These are phyloP conservation scores for Talaromyces sp. DNA, from an alignment of 2,329 filamentous ascomycete genomes.

Conservation along the genomic window DNA sequence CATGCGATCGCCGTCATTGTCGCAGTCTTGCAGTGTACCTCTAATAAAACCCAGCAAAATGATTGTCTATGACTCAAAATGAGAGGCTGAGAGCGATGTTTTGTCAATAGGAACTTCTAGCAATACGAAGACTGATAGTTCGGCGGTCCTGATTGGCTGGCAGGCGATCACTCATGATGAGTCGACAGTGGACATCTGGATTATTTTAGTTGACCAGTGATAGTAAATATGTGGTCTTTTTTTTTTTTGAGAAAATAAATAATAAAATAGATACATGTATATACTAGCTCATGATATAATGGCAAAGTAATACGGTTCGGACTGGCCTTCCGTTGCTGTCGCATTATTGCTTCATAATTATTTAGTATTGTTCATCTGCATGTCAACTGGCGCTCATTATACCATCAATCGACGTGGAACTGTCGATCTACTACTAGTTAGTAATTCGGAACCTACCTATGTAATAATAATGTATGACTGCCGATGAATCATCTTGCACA, in stretches of 20 bases:
- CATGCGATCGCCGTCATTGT: neutral
- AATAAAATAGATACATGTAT: neutral
- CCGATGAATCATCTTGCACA: neutral
- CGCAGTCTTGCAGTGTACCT: neutral
- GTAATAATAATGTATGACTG: neutral
- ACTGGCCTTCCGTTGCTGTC: neutral
- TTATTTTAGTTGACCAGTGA: neutral
- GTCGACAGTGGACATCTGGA: conserved; percentile 1
- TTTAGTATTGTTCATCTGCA: neutral
- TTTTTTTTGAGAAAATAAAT: neutral
- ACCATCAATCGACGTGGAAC: neutral
- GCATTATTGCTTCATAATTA: neutral
- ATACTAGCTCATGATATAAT: neutral
- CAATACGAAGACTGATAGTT: neutral
- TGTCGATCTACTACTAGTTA: neutral
- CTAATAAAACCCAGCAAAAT: neutral
- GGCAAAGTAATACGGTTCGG: neutral
- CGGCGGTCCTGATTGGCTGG: conserved; percentile 3
- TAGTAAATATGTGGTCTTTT: neutral
- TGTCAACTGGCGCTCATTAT: neutral
- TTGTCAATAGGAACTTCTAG: neutral
- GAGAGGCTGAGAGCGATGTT: neutral
- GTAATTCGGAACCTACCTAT: neutral
- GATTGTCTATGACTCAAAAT: conserved; percentile 8
- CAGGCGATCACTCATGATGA: conserved; percentile 9